Evolutionary conservation across 352 stramenopile species (phyloP), one percentile per base, ranked within the genome.

Genomic region (Achlya hypogyna): DNA sequence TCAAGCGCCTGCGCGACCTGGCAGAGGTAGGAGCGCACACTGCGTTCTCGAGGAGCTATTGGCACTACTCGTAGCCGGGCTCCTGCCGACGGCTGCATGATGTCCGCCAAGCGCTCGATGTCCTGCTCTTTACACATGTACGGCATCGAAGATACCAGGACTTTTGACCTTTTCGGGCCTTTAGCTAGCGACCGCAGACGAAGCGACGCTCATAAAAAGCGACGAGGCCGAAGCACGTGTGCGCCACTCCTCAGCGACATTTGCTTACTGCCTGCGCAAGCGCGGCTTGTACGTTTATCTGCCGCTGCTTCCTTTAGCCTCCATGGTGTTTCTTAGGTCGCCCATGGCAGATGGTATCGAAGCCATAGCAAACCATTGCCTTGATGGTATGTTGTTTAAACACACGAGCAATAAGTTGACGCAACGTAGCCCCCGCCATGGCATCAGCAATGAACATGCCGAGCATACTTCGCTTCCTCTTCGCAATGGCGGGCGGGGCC

Each of bases 101-200:
- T 23, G n/a, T 67, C 28, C 60, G 42, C 43, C 60, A 42, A 16
- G 60, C 0, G 28, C 22, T 54, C 8, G 60, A 56, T 29, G 51
- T 67, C 31, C 32, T 67, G 40, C 60, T 67, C 43, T 67, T 67
- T n/a, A 51, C 45, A n/a, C 40, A 67, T 58, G 60, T 67, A 58
- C 23, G 42, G 20, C n/a, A n/a, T 28, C 10, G 6, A 49, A 9
- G 27, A 32, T 27, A 14, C 29, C 29, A 16, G 6, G 23, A 54
- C 5, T 35, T 25, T 23, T 58, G 22, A 54, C 8, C 5, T 29
- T 32, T 10, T 58, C 8, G 10, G 22, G 9, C 10, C 14, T 6
- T 28, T 58, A 67, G 60, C 38, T 49, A 45, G 60, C 60, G 23
- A 67, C 60, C 4, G 49, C 31, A 5, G 9, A 5, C 12, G 45